Base-by-base conservation (phyloP, 192 early-diverging fungal genomes). In the Backusella circina region DNA sequence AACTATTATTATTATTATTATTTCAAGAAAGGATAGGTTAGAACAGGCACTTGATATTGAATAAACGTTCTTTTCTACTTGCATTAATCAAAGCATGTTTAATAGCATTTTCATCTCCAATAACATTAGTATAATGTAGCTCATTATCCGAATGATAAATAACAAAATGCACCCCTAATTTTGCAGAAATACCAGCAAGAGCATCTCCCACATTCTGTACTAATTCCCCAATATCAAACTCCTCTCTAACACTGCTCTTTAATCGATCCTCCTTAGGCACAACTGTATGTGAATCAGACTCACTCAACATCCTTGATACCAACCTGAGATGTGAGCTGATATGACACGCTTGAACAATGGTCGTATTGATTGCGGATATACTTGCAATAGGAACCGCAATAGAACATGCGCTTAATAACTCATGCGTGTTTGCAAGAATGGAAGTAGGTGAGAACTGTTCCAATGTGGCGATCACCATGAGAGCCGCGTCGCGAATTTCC, bases 171-270 rank as follows among this genome's bases (percentile, higher is more conserved):
- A 90, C 84, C 2, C 79, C 81, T n/a, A 82, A 76, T 5, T 80
- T 65, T 18, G 84, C 78, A 15, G 85, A 84, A 32, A 84, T 77
- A 15, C 85, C 89, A 6, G 87, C 85, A 21, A 88, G 70, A 23
- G 83, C 76, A 77, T 90, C 89, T 5, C 86, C 89, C 2, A 90
- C 73, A 69, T 82, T 83, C 73, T 90, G 87, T 3, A 89, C 74
- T 72, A 87, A 69, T 50, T 86, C 83, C 30, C 86, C 81, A 18
- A 88, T 80, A 76, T 90, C 89, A 80, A 90, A 90, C 16, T 83
- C 71, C 5, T 64, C 50, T 10, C 57, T 69, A 9, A 77, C 41
- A 30, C 38, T 70, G 39, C n/a, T 76, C 51, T 69, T 57, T 1
- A 77, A 41, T 21, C n/a, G n/a, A 7, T 61, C 26, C 13, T 33